Evolutionary conservation across 176 grass and related monocot genomes (phyloP).

Genomic region (Phoenix dactylifera): DNA sequence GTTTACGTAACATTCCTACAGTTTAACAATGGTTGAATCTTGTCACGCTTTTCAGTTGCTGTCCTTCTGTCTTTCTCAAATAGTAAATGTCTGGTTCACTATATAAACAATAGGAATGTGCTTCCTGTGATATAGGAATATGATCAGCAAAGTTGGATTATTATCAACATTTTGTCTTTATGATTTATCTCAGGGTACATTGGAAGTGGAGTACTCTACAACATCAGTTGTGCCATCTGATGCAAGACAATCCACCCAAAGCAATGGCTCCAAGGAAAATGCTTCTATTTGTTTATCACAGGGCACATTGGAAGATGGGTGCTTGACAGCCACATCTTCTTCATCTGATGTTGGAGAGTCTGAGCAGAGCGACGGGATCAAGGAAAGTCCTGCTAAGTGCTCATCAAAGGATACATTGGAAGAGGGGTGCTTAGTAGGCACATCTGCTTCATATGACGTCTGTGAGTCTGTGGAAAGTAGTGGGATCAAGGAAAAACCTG

Average conservation of each 20-base stretch:
- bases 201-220: constrained; percentile 18
- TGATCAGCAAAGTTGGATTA: neutral
- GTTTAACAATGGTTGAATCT: too few relatives aligned
- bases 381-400: constrained; percentile 6
- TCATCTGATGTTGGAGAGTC: constrained; percentile 16
- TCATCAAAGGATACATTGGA: constrained; percentile 30
- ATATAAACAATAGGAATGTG: constrained; percentile 26
- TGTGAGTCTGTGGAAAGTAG: constrained; percentile 21
- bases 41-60: too few relatives aligned
- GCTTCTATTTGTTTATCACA: constrained; percentile 17
- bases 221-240: constrained; percentile 23
- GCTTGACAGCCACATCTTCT: constrained; percentile 19
- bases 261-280: constrained; percentile 16
- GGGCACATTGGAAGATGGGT: constrained; percentile 21
- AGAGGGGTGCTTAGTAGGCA: constrained; percentile 24
- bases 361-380: constrained; percentile 17
- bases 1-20: too few relatives aligned
- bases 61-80: too few relatives aligned
- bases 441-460: constrained; percentile 11
- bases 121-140: constrained; percentile 1
- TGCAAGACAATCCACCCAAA: constrained; percentile 10
- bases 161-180: constrained; percentile 12
- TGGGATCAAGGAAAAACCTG: constrained; percentile 4
- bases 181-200: constrained; percentile 27
- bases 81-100: too few relatives aligned